phyloP scores from a whole-genome alignment of 2,329 filamentous ascomycete species.

The Beauveria caledonica region DNA sequence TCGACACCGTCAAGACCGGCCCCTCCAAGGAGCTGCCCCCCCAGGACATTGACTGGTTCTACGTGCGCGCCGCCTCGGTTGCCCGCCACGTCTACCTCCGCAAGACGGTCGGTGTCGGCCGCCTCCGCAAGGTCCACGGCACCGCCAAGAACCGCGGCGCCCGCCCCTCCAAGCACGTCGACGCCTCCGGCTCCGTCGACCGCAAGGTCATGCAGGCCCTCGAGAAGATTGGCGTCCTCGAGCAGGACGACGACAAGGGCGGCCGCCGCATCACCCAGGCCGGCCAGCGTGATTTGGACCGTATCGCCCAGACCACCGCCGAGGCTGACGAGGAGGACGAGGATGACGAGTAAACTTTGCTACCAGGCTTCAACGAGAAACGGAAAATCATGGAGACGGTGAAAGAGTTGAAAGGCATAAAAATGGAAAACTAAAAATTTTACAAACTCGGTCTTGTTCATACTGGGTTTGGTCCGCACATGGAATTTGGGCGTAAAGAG shows the following conservation, averaged over 20 bases:
- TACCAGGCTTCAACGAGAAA: background rate
- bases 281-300: slow-evolving; percentile 98
- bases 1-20: slow-evolving; percentile 98
- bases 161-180: slow-evolving; percentile 87
- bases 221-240: slow-evolving; percentile 98
- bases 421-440: background rate
- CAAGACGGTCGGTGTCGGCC: slow-evolving; percentile 98
- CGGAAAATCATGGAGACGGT: background rate
- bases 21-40: slow-evolving; percentile 94
- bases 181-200: slow-evolving; percentile 91
- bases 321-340: slow-evolving; percentile 62
- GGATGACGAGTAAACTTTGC: slow-evolving; percentile 50
- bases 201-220: slow-evolving; percentile 95
- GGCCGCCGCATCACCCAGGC: slow-evolving; percentile 96
- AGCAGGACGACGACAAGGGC: slow-evolving; percentile 97
- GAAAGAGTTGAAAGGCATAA: background rate
- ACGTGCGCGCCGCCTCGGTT: slow-evolving; percentile 82
- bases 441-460: background rate
- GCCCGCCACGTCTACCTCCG: slow-evolving; percentile 98
- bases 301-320: slow-evolving; percentile 73
- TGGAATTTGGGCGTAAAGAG: slow-evolving; percentile 11
- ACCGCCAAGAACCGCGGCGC: slow-evolving; percentile 94
- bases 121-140: slow-evolving; percentile 93
- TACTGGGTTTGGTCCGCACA: slow-evolving; percentile 7
- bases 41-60: slow-evolving; percentile 97